A percentile compares a stretch with the other conserved stretches of the same genome.
Evolutionary conservation across 805 yeast species (phyloP).

Genomic region (Starmera caribaea): DNA sequence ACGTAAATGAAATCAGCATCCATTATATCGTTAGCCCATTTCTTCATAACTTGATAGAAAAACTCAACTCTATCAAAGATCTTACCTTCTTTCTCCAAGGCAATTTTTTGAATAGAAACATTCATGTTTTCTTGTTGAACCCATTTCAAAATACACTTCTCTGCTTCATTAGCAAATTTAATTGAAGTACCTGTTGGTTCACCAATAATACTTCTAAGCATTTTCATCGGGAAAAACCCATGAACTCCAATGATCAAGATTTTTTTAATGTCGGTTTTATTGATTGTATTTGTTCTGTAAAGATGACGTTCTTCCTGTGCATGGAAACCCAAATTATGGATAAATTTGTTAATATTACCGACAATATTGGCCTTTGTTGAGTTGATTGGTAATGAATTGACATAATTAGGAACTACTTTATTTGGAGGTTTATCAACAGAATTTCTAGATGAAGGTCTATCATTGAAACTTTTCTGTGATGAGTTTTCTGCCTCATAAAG

Average conservation of each 20-base stretch:
- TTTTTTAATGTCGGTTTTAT: conserved; percentile 30
- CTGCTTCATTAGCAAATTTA: conserved; percentile 87
- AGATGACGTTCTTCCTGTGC: conserved; percentile 18
- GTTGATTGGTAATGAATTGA: conserved; percentile 14
- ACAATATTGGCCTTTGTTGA: conserved; percentile 9
- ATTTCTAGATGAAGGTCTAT: conserved; percentile 1
- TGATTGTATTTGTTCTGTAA: conserved; percentile 12
- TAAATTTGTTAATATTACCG: conserved; percentile 14
- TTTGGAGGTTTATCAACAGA: conserved; percentile 7
- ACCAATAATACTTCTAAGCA: conserved; percentile 81
- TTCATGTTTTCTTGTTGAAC: conserved; percentile 30
- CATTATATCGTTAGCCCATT: conserved; percentile 44
- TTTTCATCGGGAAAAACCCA: conserved; percentile 88
- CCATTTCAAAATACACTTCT: conserved; percentile 62
- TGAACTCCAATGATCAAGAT: conserved; percentile 88
- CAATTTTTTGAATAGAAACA: conserved; percentile 74
- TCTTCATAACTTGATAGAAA: conserved; percentile 60
- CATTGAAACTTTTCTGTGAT: not conserved
- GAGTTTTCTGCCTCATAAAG: conserved; percentile 12
- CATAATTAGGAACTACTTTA: conserved; percentile 18
- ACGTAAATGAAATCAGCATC: conserved; percentile 83
- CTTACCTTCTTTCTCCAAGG: conserved; percentile 89
- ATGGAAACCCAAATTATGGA: conserved; percentile 16
- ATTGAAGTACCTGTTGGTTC: conserved; percentile 95
- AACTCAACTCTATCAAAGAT: conserved; percentile 78